phyloP scores from a whole-genome alignment of 2,329 filamentous ascomycete species.

The Chlorencoelia australis region DNA sequence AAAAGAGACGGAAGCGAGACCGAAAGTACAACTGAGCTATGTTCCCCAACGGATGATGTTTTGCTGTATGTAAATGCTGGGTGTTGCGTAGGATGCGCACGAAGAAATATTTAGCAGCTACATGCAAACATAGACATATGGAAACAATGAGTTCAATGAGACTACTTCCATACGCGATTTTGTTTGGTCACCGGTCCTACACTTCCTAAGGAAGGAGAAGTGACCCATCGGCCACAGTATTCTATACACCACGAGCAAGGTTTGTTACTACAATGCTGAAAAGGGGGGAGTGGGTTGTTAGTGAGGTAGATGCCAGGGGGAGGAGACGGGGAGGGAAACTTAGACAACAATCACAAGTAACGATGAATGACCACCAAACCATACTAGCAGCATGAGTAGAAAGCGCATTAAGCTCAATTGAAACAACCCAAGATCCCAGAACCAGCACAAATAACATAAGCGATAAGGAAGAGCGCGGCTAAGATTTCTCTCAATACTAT shows the following conservation, averaged over 20 bases:
- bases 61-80: constrained; percentile 40
- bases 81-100: constrained; percentile 44
- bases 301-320: constrained; percentile 18
- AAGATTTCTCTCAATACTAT: not conserved
- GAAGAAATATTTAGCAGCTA: constrained; percentile 45
- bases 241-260: constrained; percentile 37
- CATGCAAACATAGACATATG: constrained; percentile 32
- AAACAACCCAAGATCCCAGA: not conserved
- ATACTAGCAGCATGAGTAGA: too few relatives aligned
- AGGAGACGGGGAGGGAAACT: too few relatives aligned
- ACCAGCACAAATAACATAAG: constrained; percentile 24
- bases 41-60: constrained; percentile 40
- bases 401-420: too few relatives aligned
- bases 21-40: constrained; percentile 38
- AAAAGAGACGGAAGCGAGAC: constrained; percentile 36
- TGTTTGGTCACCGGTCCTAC: constrained; percentile 50
- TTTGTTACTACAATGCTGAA: constrained; percentile 23
- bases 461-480: not conserved
- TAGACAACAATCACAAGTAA: too few relatives aligned
- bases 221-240: constrained; percentile 46
- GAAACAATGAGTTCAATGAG: constrained; percentile 43
- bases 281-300: too few relatives aligned
- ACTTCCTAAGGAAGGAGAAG: constrained; percentile 49
- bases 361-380: too few relatives aligned
- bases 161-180: constrained; percentile 49